phyloP scores from a whole-genome alignment of 2,329 filamentous ascomycete genomes.

The Trichoderma asperellum region DNA sequence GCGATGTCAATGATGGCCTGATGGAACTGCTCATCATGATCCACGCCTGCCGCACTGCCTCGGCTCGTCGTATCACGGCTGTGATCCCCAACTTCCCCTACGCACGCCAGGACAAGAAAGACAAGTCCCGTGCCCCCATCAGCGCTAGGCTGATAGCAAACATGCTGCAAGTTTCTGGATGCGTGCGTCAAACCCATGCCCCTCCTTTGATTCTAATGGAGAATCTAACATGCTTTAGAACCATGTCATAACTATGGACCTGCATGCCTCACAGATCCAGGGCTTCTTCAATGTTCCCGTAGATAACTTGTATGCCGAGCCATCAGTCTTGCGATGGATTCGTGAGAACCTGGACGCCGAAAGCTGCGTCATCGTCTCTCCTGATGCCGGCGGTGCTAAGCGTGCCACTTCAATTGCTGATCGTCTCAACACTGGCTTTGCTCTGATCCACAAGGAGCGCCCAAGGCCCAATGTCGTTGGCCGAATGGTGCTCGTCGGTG shows the following conservation, averaged over 20 bases:
- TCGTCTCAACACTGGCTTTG: constrained; percentile 85
- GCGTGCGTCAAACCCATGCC: constrained; percentile 45
- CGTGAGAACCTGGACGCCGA: constrained; percentile 78
- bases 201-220: constrained; percentile 11
- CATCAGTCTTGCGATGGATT: constrained; percentile 90
- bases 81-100: constrained; percentile 97
- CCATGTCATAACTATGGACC: constrained; percentile 87
- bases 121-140: constrained; percentile 90
- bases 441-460: constrained; percentile 95
- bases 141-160: constrained; percentile 95
- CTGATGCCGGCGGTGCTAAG: constrained; percentile 93
- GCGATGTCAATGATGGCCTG: constrained; percentile 95
- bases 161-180: constrained; percentile 94
- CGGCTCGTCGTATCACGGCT: constrained; percentile 87
- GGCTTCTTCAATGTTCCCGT: constrained; percentile 88
- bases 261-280: constrained; percentile 91
- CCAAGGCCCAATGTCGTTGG: constrained; percentile 84
- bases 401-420: constrained; percentile 92
- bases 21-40: constrained; percentile 99
- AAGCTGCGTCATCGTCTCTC: constrained; percentile 91
- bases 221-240: constrained; percentile 38
- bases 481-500: constrained; percentile 91
- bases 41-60: constrained; percentile 75
- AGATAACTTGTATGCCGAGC: constrained; percentile 88
- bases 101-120: constrained; percentile 96